Conservation (phyloP, 2,329 filamentous ascomycete species). For the Hymenoscyphus scutula region DNA sequence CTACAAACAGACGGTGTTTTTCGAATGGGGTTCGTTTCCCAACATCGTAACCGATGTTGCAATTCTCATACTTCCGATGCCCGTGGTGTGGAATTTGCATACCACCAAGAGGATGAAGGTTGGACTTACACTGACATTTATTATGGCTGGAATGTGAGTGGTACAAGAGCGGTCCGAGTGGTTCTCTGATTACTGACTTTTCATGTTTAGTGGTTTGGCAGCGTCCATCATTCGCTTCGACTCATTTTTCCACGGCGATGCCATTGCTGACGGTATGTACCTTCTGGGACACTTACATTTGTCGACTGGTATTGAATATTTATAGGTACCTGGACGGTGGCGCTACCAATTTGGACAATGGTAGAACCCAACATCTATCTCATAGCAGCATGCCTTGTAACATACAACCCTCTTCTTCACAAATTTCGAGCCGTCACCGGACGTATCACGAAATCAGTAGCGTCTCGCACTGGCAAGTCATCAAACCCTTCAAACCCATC, state of each 20-base stretch:
- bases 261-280: not conserved
- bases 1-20: not conserved
- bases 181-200: not conserved
- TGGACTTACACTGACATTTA: conserved; percentile 5
- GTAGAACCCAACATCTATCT: conserved; percentile 5
- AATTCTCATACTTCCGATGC: not conserved
- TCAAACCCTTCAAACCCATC: not conserved
- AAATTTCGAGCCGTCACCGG: conserved; percentile 4
- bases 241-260: conserved; percentile 7
- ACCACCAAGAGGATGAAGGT: conserved; percentile 2
- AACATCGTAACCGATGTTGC: conserved; percentile 5
- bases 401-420: conserved; percentile 6
- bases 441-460: not conserved
- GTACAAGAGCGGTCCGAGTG: not conserved
- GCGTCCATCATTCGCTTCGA: conserved; percentile 10
- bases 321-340: conserved; percentile 4
- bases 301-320: no score
- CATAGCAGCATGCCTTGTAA: conserved; percentile 6
- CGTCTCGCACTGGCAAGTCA: conserved; percentile 2
- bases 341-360: conserved; percentile 8
- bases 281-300: no score
- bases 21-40: conserved; percentile 2
- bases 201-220: conserved; percentile 3
- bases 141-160: conserved; percentile 5
- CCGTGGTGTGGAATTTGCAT: conserved; percentile 10